Conservation (phyloP, 164 flowering plant species). For the Magnolia kwangsiensis region DNA sequence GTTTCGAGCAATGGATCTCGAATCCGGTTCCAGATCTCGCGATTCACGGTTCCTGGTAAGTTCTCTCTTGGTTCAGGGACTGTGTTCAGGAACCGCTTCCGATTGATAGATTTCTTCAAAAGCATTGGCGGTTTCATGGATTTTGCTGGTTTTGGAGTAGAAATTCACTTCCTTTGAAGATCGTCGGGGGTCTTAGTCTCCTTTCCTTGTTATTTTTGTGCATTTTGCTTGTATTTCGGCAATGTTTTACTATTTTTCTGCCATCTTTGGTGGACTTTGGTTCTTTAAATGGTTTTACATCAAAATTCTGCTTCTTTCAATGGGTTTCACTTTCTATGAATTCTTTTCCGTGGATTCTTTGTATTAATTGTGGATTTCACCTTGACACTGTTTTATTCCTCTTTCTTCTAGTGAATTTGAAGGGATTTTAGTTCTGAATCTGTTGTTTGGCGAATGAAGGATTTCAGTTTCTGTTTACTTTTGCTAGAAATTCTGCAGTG, state of each 20-base stretch:
- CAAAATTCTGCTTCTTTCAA: background rate
- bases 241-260: too few species aligned
- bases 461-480: too few species aligned
- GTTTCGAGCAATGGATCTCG: slow-evolving; percentile 16
- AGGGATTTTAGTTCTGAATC: too few species aligned
- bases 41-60: slow-evolving; percentile 13
- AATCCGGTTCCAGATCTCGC: slow-evolving; percentile 12
- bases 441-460: too few species aligned
- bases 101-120: background rate
- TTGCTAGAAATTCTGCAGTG: too few species aligned
- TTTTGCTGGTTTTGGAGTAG: background rate
- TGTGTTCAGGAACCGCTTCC: background rate
- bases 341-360: background rate
- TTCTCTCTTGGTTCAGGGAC: background rate
- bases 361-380: background rate
- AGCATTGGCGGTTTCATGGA: background rate
- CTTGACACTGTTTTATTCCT: background rate
- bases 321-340: background rate
- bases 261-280: background rate
- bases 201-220: background rate
- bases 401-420: background rate
- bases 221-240: background rate
- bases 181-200: background rate
- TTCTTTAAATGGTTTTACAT: background rate
- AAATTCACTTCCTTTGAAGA: background rate